Percentiles rank a stretch among this genome's conserved stretches.
Evolutionary conservation across 2,329 filamentous ascomycete species (phyloP).

Genomic region (Sordariomycetes sp.): DNA sequence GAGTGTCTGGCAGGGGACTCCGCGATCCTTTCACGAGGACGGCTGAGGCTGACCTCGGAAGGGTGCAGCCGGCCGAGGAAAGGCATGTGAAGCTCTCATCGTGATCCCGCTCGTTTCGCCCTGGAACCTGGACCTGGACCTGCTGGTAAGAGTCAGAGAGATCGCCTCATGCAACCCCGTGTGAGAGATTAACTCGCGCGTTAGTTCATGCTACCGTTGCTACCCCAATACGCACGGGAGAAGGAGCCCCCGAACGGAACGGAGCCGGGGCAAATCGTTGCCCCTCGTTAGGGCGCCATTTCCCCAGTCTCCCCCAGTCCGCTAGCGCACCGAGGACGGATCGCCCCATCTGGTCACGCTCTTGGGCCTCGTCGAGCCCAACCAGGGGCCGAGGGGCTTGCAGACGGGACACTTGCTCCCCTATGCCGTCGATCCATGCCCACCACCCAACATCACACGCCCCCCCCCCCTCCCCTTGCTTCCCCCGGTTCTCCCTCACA

Average conservation of each 20-base stretch:
- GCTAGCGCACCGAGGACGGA: background rate
- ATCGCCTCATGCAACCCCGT: background rate
- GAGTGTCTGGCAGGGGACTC: no score
- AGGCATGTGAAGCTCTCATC: no score
- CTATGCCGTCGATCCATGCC: background rate
- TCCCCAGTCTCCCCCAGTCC: background rate
- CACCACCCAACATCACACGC: background rate
- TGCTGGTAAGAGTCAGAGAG: background rate
- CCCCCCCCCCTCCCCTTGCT: no score
- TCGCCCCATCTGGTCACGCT: background rate
- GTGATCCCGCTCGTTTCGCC: background rate
- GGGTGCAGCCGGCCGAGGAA: no score
- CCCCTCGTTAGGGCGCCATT: background rate
- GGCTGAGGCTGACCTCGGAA: no score
- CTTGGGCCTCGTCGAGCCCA: background rate
- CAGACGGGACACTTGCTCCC: background rate
- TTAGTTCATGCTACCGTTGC: background rate
- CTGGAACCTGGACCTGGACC: background rate
- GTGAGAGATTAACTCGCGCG: background rate
- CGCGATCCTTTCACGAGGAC: no score
- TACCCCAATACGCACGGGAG: background rate
- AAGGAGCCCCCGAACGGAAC: background rate
- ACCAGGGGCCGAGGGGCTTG: background rate
- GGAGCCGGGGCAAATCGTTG: background rate
- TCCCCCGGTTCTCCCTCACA: background rate